phyloP scores from a whole-genome alignment of 2,329 filamentous ascomycete genomes.

The Fusarium proliferatum region DNA sequence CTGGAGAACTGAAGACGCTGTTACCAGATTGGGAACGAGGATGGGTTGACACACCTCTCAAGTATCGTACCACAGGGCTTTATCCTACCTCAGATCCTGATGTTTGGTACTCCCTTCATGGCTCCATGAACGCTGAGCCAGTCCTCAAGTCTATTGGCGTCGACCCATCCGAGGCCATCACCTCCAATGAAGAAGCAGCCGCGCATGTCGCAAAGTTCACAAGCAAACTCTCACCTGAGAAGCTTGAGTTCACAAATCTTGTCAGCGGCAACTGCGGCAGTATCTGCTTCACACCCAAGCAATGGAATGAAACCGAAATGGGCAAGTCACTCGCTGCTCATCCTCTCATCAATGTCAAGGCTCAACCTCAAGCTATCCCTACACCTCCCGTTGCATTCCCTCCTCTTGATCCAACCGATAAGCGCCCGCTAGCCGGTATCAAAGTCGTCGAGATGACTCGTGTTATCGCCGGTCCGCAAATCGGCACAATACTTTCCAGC shows the following conservation, averaged over 20 bases:
- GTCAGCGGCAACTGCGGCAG: constrained; percentile 15
- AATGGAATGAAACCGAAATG: constrained; percentile 28
- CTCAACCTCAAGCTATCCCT: constrained; percentile 9
- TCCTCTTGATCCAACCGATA: neutral
- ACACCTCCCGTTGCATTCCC: constrained; percentile 3
- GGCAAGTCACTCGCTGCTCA: constrained; percentile 18
- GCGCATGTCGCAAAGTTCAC: constrained; percentile 34
- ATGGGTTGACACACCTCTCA: constrained; percentile 21
- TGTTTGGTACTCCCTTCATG: constrained; percentile 63
- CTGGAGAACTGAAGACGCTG: neutral
- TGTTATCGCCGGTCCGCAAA: constrained; percentile 18
- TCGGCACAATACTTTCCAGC: constrained; percentile 10
- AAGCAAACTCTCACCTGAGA: constrained; percentile 36
- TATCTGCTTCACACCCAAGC: constrained; percentile 13
- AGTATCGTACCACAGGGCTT: constrained; percentile 47
- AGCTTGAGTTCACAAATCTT: constrained; percentile 14
- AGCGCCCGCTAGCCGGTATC: neutral
- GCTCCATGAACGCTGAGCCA: constrained; percentile 59
- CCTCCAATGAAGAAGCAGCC: constrained; percentile 44
- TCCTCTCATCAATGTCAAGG: constrained; percentile 5
- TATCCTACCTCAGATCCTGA: constrained; percentile 59
- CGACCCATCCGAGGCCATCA: neutral
- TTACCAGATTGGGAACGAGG: constrained; percentile 16
- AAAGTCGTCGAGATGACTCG: constrained; percentile 25
- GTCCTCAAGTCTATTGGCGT: constrained; percentile 60